Conservation (phyloP, 192 early-diverging fungal genomes). For the Dissophora globulifera region DNA sequence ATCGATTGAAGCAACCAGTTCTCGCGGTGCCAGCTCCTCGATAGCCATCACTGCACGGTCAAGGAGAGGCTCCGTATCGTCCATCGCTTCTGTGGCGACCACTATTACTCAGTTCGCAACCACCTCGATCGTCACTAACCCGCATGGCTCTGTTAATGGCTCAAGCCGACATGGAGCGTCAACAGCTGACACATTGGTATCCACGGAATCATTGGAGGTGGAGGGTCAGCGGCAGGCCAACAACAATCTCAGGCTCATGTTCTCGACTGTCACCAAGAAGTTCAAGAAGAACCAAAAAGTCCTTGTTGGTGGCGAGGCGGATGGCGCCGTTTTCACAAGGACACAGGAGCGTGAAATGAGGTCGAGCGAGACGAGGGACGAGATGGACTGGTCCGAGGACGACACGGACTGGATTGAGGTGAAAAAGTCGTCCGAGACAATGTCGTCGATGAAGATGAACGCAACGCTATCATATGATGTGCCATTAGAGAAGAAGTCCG, state of each 20-base stretch:
- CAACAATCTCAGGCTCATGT: constrained; percentile 55
- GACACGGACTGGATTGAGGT: constrained; percentile 52
- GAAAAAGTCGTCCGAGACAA: constrained; percentile 25
- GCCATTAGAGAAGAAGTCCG: constrained; percentile 35
- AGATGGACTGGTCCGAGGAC: constrained; percentile 45
- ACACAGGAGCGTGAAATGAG: constrained; percentile 47
- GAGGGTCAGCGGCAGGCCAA: constrained; percentile 44
- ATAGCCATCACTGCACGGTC: constrained; percentile 40
- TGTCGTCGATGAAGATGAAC: constrained; percentile 42
- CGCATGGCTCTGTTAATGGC: constrained; percentile 25
- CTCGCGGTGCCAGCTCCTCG: constrained; percentile 25
- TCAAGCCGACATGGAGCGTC: constrained; percentile 7
- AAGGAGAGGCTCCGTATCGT: constrained; percentile 45
- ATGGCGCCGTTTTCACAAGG: constrained; percentile 22
- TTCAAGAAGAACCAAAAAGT: constrained; percentile 53
- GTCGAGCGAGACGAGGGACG: constrained; percentile 19
- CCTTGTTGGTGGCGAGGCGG: constrained; percentile 19
- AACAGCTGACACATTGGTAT: background rate
- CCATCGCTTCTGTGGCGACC: constrained; percentile 43
- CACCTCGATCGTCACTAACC: constrained; percentile 32
- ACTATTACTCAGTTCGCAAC: constrained; percentile 45
- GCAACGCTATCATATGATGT: constrained; percentile 38
- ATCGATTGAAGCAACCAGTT: constrained; percentile 35
- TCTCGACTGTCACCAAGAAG: constrained; percentile 63
- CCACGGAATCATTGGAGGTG: constrained; percentile 13